Evolutionary conservation across 1,284 basidiomycete species (phyloP).

Genomic region (Irpex sp.): DNA sequence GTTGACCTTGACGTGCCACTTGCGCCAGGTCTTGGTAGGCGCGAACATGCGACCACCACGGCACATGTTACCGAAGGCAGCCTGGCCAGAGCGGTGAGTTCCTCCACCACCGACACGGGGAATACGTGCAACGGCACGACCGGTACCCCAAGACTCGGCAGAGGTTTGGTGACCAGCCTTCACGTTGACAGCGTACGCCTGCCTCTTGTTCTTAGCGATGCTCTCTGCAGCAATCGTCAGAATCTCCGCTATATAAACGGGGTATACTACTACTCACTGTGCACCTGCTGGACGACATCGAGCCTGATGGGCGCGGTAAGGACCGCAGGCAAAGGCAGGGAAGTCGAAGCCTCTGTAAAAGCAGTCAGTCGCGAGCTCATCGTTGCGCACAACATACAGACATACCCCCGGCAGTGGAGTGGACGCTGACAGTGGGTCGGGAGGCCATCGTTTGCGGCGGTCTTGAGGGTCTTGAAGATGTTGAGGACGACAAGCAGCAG

Average conservation of each 20-base stretch:
- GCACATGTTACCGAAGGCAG: constrained; percentile 99
- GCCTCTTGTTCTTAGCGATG: constrained; percentile 98
- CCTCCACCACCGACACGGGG: constrained; percentile 99
- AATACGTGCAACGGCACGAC: constrained; percentile 99
- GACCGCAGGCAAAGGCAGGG: constrained; percentile 93
- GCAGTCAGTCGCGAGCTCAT: background rate
- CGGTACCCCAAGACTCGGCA: constrained; percentile 99
- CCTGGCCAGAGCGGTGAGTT: constrained; percentile 98
- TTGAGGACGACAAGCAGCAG: constrained; percentile 14
- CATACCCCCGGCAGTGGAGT: constrained; percentile 71
- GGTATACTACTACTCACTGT: constrained; percentile 70
- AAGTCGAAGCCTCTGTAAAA: constrained; percentile 74
- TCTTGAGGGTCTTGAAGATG: constrained; percentile 30
- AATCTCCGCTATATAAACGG: background rate
- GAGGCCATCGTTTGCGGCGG: constrained; percentile 67
- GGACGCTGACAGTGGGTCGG: constrained; percentile 85
- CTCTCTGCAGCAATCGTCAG: constrained; percentile 62
- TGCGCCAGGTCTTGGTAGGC: constrained; percentile 99
- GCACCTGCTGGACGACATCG: constrained; percentile 97
- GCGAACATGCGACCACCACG: constrained; percentile 99
- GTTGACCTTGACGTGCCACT: constrained; percentile 99
- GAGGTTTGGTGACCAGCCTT: constrained; percentile 99
- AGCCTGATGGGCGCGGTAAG: constrained; percentile 97
- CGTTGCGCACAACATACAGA: constrained; percentile 7
- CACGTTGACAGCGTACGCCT: constrained; percentile 95